Conservation (phyloP, 129 eudicot genomes). For the Centella asiatica region DNA sequence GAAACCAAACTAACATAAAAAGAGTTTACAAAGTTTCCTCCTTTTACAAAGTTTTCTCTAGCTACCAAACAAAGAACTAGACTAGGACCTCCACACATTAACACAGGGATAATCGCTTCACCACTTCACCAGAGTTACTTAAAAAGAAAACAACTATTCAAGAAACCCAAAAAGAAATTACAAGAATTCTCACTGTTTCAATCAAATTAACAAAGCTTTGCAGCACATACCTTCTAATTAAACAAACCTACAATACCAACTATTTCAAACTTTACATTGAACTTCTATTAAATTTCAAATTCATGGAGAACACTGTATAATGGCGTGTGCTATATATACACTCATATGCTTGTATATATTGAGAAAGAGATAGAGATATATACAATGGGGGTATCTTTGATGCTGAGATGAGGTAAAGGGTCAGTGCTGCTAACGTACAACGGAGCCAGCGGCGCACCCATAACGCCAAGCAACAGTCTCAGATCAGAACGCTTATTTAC, state of each 20-base stretch:
- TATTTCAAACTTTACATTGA: no score
- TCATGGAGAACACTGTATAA: no score
- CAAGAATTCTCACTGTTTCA: no score
- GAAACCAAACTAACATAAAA: neutral
- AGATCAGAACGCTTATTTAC: slow-evolving; percentile 59
- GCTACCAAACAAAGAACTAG: neutral
- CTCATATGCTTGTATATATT: neutral
- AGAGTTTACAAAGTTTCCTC: neutral
- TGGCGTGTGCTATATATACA: no score
- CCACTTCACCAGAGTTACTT: no score
- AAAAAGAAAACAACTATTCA: no score
- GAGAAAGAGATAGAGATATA: slow-evolving; percentile 16
- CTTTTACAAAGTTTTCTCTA: neutral
- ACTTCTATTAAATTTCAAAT: no score
- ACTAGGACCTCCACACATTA: neutral
- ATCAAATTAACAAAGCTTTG: no score
- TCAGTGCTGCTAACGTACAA: slow-evolving; percentile 48
- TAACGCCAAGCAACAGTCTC: slow-evolving; percentile 74
- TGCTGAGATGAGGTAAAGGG: slow-evolving; percentile 65
- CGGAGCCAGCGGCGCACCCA: slow-evolving; percentile 89
- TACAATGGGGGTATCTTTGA: slow-evolving; percentile 84
- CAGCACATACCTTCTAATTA: no score
- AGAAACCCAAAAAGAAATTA: neutral
- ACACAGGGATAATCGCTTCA: neutral
- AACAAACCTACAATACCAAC: no score